Conservation (phyloP, 805 yeast genomes). For the Schwanniomyces sp. region DNA sequence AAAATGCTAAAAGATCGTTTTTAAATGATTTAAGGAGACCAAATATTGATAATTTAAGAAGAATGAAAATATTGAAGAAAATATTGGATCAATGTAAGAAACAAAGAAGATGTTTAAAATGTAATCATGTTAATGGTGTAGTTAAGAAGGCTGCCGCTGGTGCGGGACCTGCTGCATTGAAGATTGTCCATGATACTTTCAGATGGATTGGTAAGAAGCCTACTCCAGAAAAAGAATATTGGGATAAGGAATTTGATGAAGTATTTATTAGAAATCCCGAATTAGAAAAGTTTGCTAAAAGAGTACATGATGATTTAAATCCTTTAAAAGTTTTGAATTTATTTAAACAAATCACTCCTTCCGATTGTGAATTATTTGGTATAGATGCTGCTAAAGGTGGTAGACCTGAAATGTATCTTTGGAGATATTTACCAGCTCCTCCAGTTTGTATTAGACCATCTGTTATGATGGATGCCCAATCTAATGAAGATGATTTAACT, state of each 20-base stretch:
- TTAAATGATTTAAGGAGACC: constrained; percentile 82
- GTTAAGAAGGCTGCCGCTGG: constrained; percentile 95
- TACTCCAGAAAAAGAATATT: constrained; percentile 77
- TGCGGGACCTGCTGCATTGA: constrained; percentile 88
- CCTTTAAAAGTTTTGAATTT: constrained; percentile 86
- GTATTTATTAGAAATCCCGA: constrained; percentile 81
- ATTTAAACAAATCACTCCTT: constrained; percentile 81
- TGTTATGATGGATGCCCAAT: constrained; percentile 86
- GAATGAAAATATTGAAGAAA: constrained; percentile 85
- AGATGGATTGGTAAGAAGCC: constrained; percentile 92
- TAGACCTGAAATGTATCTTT: constrained; percentile 92
- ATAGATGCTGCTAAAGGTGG: constrained; percentile 86
- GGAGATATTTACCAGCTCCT: constrained; percentile 98
- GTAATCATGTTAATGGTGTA: constrained; percentile 92
- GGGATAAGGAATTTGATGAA: constrained; percentile 84
- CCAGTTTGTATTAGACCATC: constrained; percentile 99
- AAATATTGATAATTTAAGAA: constrained; percentile 81
- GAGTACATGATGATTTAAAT: constrained; percentile 91
- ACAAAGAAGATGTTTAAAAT: constrained; percentile 84
- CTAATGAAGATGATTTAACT: constrained; percentile 96
- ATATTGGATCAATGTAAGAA: constrained; percentile 92
- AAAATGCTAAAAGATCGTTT: constrained; percentile 65
- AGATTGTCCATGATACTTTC: constrained; percentile 93
- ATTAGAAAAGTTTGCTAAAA: constrained; percentile 77
- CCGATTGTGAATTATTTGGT: constrained; percentile 91